Conservation (phyloP, 345 rosid genomes). For the Lepidium aucheri region DNA sequence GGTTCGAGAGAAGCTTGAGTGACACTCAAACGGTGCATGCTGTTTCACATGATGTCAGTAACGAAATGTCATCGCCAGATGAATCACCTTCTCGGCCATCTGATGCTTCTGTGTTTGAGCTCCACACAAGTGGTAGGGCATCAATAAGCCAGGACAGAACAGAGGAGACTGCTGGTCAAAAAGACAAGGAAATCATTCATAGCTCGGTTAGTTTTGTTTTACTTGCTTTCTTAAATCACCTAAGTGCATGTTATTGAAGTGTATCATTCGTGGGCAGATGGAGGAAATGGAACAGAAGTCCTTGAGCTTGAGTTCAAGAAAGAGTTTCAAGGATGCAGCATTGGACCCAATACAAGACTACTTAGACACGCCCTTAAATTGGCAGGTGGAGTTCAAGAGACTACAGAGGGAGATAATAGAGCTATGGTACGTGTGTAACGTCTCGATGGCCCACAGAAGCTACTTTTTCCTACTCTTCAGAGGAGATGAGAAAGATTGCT, state of each 20-base stretch:
- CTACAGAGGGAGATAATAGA: constrained; percentile 60
- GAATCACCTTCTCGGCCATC: constrained; percentile 28
- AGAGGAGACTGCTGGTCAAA: constrained; percentile 15
- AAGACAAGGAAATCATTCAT: constrained; percentile 29
- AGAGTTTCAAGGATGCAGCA: constrained; percentile 53
- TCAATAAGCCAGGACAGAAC: constrained; percentile 12
- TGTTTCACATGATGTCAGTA: constrained; percentile 9
- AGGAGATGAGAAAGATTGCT: constrained; percentile 63
- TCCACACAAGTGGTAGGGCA: constrained; percentile 25
- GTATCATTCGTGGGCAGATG: constrained; percentile 29
- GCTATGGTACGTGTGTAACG: constrained; percentile 71
- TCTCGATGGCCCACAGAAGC: constrained; percentile 71
- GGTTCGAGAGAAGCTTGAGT: constrained; percentile 27
- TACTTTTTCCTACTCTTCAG: constrained; percentile 73
- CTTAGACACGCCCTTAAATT: constrained; percentile 27
- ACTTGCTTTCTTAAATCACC: background rate
- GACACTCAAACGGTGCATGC: constrained; percentile 17
- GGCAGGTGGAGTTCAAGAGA: constrained; percentile 61
- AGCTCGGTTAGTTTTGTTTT: constrained; percentile 26
- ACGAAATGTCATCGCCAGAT: constrained; percentile 25
- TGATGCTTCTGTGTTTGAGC: constrained; percentile 28
- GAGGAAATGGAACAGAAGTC: constrained; percentile 31
- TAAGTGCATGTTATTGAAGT: background rate
- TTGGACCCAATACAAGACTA: constrained; percentile 61
- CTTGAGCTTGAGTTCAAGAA: constrained; percentile 11